Evolutionary conservation across 2,329 filamentous ascomycete genomes (phyloP).

Genomic region (Escovopsis sp.): DNA sequence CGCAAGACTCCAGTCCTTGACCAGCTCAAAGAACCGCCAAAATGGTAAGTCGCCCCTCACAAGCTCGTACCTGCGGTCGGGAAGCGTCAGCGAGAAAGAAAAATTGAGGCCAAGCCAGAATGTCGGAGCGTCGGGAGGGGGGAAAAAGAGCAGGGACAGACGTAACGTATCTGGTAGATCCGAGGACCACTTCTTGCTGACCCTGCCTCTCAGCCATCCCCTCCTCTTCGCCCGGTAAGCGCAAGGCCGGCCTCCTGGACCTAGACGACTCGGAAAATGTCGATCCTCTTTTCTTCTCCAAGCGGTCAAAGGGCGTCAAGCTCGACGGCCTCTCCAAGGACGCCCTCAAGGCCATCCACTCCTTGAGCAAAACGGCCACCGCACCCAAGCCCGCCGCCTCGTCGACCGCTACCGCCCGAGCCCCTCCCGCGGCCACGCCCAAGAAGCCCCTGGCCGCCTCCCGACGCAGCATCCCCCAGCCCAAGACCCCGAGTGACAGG

Average conservation of each 20-base stretch:
- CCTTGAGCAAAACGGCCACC: conserved; percentile 27
- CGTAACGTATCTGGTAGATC: background rate
- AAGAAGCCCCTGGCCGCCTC: conserved; percentile 14
- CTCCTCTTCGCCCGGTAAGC: conserved; percentile 31
- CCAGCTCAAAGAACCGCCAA: conserved; percentile 65
- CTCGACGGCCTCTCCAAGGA: conserved; percentile 26
- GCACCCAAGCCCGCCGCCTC: conserved; percentile 10
- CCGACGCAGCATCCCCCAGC: conserved; percentile 30
- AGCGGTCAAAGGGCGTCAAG: conserved; percentile 41
- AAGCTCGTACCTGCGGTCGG: too few species aligned
- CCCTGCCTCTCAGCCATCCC: conserved; percentile 22
- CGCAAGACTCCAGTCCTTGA: conserved; percentile 54
- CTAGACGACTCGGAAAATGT: conserved; percentile 45
- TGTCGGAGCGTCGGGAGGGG: too few species aligned
- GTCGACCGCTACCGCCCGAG: too few species aligned
- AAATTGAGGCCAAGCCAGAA: too few species aligned
- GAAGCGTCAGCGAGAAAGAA: too few species aligned
- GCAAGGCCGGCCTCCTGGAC: conserved; percentile 42
- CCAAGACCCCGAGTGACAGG: conserved; percentile 36
- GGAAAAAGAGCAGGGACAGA: background rate
- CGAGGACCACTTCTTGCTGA: background rate
- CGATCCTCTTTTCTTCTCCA: conserved; percentile 41
- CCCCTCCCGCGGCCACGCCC: conserved; percentile 11
- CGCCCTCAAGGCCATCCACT: conserved; percentile 32
- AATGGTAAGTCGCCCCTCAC: conserved; percentile 38